Evolutionary conservation across 495 filamentous ascomycete species (phyloP), one percentile per base, ranked within the genome.

Genomic region (Alectoria sarmentosa): DNA sequence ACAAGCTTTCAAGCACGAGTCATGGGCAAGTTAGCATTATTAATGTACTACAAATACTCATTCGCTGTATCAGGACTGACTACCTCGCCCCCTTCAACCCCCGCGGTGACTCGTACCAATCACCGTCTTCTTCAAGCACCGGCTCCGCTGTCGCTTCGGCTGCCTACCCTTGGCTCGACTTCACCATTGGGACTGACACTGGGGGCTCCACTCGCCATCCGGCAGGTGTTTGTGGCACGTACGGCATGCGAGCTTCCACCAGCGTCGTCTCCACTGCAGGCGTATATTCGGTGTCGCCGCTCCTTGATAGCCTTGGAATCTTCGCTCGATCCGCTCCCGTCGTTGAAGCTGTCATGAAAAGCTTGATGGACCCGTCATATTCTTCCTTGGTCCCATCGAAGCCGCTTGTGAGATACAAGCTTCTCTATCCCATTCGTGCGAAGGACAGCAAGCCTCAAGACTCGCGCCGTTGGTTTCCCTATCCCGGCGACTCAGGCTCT

Each of bases 161-260:
- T 36, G 64, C 76, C 2, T 80, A 80, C 46, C 66, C 71, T 59
- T 79, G 76, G 77, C 68, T 80, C 0, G 77, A 80, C 62, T 65
- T 79, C 21, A 68, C 76, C 3, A 58, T 86, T 1, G 83, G 83
- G 17, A 77, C 74, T 38, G 78, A 81, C 63, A 80, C 77, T 0
- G 79, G 78, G 58, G 79, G 78, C 23, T 76, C 73, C 2, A 75
- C 76, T 58, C 72, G 78, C 6, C 72, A 69, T 23, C 78, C 76
- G 1, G 74, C 72, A 21, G 64, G 71, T 9, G 67, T 73, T 37
- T 71, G 75, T 55, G 77, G 77, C n/a, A 57, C 77, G 0, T 79
- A 70, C 62, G 77, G 72, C 1, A 73, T 70, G 37, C 67, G 75
- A 11, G 67, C 74, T 28, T 72, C 72, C 37, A 75, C 78, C 61